Conservation (phyloP, 305 asterid genomes). For the Euphrasia arctica region DNA sequence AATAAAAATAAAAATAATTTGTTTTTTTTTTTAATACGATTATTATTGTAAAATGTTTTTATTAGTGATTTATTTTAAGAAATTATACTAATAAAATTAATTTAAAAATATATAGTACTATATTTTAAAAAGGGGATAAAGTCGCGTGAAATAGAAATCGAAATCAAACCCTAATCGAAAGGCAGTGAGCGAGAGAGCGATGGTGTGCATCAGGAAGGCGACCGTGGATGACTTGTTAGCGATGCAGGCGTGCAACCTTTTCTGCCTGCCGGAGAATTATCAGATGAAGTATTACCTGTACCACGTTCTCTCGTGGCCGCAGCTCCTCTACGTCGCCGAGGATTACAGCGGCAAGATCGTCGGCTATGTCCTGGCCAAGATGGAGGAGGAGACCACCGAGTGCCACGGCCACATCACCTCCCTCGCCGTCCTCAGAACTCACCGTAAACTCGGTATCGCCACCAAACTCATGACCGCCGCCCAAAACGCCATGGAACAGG, state of each 20-base stretch:
- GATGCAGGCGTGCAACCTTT: constrained; percentile 72
- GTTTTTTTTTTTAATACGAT: no score
- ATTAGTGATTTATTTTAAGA: no score
- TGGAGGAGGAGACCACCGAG: constrained; percentile 95
- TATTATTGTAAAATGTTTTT: no score
- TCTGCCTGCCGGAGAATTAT: constrained; percentile 56
- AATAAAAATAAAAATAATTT: no score
- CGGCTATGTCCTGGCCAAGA: constrained; percentile 89
- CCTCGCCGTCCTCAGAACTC: constrained; percentile 92
- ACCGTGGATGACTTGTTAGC: constrained; percentile 63
- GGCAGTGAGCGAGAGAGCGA: constrained; percentile 54
- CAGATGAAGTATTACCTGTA: constrained; percentile 96
- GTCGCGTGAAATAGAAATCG: not conserved
- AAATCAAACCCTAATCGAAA: constrained; percentile 15
- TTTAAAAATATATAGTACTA: no score
- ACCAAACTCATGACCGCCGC: constrained; percentile 97
- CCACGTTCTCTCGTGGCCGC: constrained; percentile 99
- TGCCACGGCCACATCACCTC: constrained; percentile 99
- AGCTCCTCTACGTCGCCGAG: constrained; percentile 93
- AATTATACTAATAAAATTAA: no score
- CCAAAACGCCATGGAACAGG: constrained; percentile 98
- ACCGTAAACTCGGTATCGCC: constrained; percentile 71
- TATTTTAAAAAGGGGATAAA: no score
- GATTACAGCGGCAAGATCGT: constrained; percentile 97
- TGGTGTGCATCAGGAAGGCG: constrained; percentile 79